A percentile compares a stretch with the other conserved stretches of the same genome.
phyloP scores from a whole-genome alignment of 345 rosid species.

The Arabidopsis thaliana region DNA sequence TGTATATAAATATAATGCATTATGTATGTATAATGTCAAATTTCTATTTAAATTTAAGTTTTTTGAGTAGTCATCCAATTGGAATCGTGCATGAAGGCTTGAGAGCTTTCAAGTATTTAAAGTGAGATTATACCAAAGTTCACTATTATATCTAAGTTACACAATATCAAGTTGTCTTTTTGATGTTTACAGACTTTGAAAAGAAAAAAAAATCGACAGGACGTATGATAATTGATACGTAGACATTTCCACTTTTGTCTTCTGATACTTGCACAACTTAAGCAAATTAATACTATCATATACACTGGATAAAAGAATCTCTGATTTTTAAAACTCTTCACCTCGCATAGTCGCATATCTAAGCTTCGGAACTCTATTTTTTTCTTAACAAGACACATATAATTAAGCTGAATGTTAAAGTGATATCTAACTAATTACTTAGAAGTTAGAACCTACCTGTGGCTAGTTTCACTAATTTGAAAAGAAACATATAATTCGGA shows the following conservation, averaged over 20 bases:
- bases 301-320: neutral
- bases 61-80: conserved; percentile 29
- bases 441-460: neutral
- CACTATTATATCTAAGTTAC: conserved; percentile 38
- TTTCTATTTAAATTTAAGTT: neutral
- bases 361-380: neutral
- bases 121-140: conserved; percentile 45
- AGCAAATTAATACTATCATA: conserved; percentile 5
- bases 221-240: neutral
- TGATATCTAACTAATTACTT: neutral
- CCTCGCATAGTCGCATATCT: neutral
- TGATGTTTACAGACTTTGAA: conserved; percentile 7
- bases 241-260: conserved; percentile 33
- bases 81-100: conserved; percentile 34
- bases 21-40: neutral
- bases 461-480: neutral
- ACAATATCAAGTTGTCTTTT: conserved; percentile 38
- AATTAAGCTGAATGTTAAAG: neutral
- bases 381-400: neutral
- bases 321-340: neutral
- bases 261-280: neutral
- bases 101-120: conserved; percentile 32
- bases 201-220: neutral
- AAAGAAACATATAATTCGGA: neutral
- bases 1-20: neutral